Evolutionary conservation across 2,329 filamentous ascomycete species (phyloP), one percentile per base, ranked within the genome.

Genomic region (Botrytis deweyae): DNA sequence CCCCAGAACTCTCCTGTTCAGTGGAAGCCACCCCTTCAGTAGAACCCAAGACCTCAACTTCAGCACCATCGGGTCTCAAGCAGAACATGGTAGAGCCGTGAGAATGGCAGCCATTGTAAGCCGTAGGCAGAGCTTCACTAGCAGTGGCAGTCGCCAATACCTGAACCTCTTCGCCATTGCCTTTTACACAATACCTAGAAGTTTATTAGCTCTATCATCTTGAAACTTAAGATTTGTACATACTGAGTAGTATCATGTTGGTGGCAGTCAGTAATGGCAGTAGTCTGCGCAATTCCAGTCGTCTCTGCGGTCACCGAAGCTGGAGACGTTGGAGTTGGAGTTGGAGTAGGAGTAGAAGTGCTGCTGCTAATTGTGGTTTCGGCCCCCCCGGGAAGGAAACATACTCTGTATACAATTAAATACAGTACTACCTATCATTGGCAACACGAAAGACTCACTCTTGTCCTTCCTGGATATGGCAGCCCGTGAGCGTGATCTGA

Each of bases 181-280:
- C 61, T 40, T 63, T 63, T 8, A 63, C 36, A 40, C 61, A 63
- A 40, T 63, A 63, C 12, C 61, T 63, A 16, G 6, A 63, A 40
- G 22, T n/a, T 63, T 3, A 9, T 63, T n/a, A 63, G 61, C 61
- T 40, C 61, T 63, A 25, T 40, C 36, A 18, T 63, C 25, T 40
- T 40, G 6, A 14, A 40, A 10, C 22, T 7, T 14, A 40, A n/a
- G 6, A 63, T n/a, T 3, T 18, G 16, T 36, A 40, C 61, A n/a
- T 63, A 63, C 61, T 63, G 61, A 40, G 61, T 40, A 40, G 36
- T 63, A 63, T n/a, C 61, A 63, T 63, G 61, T 63, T 40, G 61
- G 14, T 63, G 61, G 61, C 61, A 63, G 6, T 63, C 61, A 40
- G 61, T 40, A 63, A 63, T 40, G 36, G 61, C 61, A n/a, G 61